A percentile compares a stretch with the other conserved stretches of the same genome.
Conservation (phyloP, 176 grass and related monocot species). For the Ensete ventricosum region DNA sequence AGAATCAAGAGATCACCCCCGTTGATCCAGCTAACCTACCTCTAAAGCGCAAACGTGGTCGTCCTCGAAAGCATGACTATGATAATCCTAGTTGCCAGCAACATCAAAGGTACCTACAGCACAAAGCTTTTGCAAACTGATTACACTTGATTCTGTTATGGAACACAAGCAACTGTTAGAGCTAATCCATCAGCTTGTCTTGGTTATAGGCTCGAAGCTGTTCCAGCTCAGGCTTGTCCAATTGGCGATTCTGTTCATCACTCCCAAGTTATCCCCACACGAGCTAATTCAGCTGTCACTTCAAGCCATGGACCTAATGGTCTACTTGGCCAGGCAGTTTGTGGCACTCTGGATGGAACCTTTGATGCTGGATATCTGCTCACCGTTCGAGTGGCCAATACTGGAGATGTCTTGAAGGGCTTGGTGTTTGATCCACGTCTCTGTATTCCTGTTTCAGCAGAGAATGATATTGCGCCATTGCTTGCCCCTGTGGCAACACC, state of each 20-base stretch:
- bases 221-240: not conserved
- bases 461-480: conserved; percentile 30
- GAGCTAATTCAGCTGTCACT: not conserved
- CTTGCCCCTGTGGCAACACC: conserved; percentile 11
- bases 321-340: conserved; percentile 25
- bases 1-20: conserved; percentile 19
- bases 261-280: not conserved
- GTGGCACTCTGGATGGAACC: conserved; percentile 25
- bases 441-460: conserved; percentile 21
- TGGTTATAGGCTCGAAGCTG: not conserved
- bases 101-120: not conserved
- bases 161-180: not conserved
- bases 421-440: conserved; percentile 26
- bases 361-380: conserved; percentile 32
- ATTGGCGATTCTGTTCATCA: too few species aligned
- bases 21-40: conserved; percentile 15
- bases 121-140: not conserved
- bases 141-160: not conserved
- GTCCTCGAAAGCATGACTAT: conserved; percentile 22
- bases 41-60: conserved; percentile 21
- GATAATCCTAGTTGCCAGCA: not conserved
- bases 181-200: not conserved
- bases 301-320: not conserved
- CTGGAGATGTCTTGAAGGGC: conserved; percentile 27
- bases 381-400: conserved; percentile 19